These are phyloP conservation scores for Alternaria panax DNA, from an alignment of 2,329 filamentous ascomycete genomes.

Conservation along the genomic window DNA sequence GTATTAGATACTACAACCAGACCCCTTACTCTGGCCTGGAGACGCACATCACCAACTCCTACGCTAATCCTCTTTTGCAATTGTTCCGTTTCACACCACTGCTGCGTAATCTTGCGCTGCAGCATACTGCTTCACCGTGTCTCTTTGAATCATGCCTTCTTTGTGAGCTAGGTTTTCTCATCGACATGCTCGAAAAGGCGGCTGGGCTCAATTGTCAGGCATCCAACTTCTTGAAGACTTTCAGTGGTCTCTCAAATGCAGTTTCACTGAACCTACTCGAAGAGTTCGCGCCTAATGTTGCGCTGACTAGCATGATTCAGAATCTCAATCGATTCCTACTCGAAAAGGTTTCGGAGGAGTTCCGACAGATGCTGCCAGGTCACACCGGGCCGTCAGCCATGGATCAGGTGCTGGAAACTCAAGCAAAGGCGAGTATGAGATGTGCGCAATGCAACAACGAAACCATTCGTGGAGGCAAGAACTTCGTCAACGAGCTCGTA, in stretches of 20 bases:
- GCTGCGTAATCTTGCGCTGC: conserved; percentile 84
- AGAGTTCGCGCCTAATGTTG: conserved; percentile 76
- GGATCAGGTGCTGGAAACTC: conserved; percentile 76
- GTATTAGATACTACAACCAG: conserved; percentile 84
- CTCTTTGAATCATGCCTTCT: conserved; percentile 83
- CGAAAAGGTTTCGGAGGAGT: conserved; percentile 80
- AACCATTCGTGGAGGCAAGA: conserved; percentile 78
- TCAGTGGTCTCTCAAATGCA: conserved; percentile 83
- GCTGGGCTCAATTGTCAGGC: conserved; percentile 94
- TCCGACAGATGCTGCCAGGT: conserved; percentile 69
- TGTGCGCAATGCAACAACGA: conserved; percentile 90
- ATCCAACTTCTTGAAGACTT: conserved; percentile 89
- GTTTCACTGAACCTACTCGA: conserved; percentile 81
- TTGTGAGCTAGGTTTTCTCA: conserved; percentile 93
- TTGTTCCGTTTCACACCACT: conserved; percentile 90
- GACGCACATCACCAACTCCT: conserved; percentile 96
- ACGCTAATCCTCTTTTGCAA: conserved; percentile 90
- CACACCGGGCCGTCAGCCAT: conserved; percentile 64
- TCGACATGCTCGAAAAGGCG: conserved; percentile 98
- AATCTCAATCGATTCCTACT: conserved; percentile 84
- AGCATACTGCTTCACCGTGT: conserved; percentile 87
- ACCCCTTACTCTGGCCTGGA: conserved; percentile 91
- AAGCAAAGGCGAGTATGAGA: conserved; percentile 75
- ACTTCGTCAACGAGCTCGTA: conserved; percentile 83
- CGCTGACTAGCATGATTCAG: conserved; percentile 84